Evolutionary conservation across 257 asterid species (phyloP), one percentile per base, ranked within the genome.

Genomic region (Cordia subcordata): DNA sequence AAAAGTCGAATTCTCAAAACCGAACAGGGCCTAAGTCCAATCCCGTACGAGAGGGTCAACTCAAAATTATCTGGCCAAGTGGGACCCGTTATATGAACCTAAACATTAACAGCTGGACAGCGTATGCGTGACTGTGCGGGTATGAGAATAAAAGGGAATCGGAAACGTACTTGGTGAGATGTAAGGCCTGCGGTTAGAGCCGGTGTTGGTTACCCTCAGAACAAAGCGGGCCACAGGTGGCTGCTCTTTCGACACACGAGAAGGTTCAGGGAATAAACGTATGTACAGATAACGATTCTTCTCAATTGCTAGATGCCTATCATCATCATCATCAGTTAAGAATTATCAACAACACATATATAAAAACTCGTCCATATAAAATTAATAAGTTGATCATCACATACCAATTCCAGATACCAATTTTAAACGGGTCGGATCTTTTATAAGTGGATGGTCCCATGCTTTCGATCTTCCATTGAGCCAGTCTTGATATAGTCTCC

Each of bases 331-430:
- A 61, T 5, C 33, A 32, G 27, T 16, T 37, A 23, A 53, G 22
- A 56, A 5, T 13, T 4, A 32, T 11, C 10, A 49, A 8, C 35
- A 35, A 16, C n/a, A 4, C 12, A 1, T 15, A 19, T 0, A 1
- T 8, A 56, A 19, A 11, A 13, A 18, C 33, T n/a, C 42, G 11
- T n/a, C 16, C 20, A 11, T 17, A 49, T 11, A 63, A 15, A 14
- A 13, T 0, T 20, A 8, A 20, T 13, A 33, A 11, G 12, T 22
- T 5, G 22, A 53, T 37, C 47, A 21, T 8, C 14, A 45, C 9
- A n/a, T 76, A 88, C 98, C 98, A 91, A 72, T 91, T 85, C 98
- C 98, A 91, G 53, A 91, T 69, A 33, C 96, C 96, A 66, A 91
- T 81, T 75, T 81, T 91, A 70, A 91, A 91, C 10, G 96, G 94